phyloP scores from a whole-genome alignment of 2,329 filamentous ascomycete genomes.

The Colletotrichum brevisporum region DNA sequence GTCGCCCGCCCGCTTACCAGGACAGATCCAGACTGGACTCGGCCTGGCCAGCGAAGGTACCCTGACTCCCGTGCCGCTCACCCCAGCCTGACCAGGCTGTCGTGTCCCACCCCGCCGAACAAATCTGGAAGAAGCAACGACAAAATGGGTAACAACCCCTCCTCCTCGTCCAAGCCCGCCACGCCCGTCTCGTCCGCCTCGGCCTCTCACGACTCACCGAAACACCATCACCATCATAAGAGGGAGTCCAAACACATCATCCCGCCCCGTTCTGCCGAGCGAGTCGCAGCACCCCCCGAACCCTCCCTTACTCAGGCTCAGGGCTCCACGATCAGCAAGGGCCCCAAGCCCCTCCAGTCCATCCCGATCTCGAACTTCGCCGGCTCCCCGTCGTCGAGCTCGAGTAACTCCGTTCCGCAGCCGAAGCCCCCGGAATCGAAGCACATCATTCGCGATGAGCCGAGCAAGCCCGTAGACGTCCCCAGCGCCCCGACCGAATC shows the following conservation, averaged over 20 bases:
- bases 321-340: conserved; percentile 66
- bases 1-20: conserved; percentile 34
- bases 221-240: conserved; percentile 46
- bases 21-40: conserved; percentile 27
- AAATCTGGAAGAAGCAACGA: conserved; percentile 34
- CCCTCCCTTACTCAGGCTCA: conserved; percentile 73
- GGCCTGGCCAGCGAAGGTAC: conserved; percentile 41
- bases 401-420: conserved; percentile 40
- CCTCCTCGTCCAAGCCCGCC: conserved; percentile 50
- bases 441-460: conserved; percentile 47
- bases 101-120: conserved; percentile 36
- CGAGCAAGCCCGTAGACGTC: conserved; percentile 73
- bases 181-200: conserved; percentile 47
- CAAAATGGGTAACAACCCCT: conserved; percentile 55
- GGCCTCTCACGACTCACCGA: conserved; percentile 47
- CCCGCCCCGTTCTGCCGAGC: conserved; percentile 67
- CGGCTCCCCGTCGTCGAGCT: conserved; percentile 55
- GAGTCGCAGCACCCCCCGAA: conserved; percentile 72
- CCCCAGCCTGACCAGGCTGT: conserved; percentile 36
- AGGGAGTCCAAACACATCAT: conserved; percentile 67
- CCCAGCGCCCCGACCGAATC: conserved; percentile 56
- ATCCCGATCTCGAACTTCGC: conserved; percentile 65
- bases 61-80: conserved; percentile 36
- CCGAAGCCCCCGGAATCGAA: conserved; percentile 45
- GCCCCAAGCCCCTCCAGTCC: conserved; percentile 62